Evolutionary conservation across 768 basidiomycete genomes (phyloP).

Genomic region (Dentipellis fragilis): DNA sequence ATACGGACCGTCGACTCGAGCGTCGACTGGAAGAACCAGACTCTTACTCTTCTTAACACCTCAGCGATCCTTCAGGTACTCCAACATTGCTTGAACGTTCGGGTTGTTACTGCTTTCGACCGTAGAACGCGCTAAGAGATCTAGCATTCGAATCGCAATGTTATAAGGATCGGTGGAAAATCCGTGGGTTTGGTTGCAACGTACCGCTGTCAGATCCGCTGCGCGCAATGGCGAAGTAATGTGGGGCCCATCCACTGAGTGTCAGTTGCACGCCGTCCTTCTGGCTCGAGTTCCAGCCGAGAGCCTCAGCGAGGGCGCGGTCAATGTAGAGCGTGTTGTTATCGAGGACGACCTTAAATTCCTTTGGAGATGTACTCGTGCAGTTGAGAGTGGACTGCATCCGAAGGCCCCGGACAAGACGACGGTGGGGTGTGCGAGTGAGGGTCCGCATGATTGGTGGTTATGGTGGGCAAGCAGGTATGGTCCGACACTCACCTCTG

Average conservation of each 20-base stretch:
- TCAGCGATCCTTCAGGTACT: conserved; percentile 6
- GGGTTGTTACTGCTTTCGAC: conserved; percentile 8
- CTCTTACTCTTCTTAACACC: too few relatives aligned
- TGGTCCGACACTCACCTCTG: too few relatives aligned
- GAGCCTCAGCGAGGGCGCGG: conserved; percentile 12
- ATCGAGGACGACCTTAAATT: conserved; percentile 16
- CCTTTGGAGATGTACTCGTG: conserved; percentile 1
- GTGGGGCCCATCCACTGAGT: conserved; percentile 12
- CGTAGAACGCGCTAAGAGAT: conserved; percentile 10
- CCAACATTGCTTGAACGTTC: conserved; percentile 2
- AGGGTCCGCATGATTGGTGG: too few relatives aligned
- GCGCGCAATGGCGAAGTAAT: conserved; percentile 15
- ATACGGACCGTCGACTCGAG: too few relatives aligned
- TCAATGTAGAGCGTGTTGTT: conserved; percentile 15
- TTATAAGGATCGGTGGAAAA: neutral
- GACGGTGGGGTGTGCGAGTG: neutral
- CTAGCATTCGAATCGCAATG: too few relatives aligned
- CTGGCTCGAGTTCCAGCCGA: conserved; percentile 11
- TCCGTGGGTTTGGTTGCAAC: neutral
- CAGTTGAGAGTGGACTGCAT: neutral
- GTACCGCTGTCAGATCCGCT: conserved; percentile 13
- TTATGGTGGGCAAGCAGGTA: too few relatives aligned
- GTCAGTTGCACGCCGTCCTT: conserved; percentile 7
- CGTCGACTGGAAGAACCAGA: too few relatives aligned
- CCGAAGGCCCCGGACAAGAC: neutral